Percentiles rank a stretch among this genome's conserved stretches.
phyloP scores from a whole-genome alignment of 208 protist genomes.

The Leishmania turanica region DNA sequence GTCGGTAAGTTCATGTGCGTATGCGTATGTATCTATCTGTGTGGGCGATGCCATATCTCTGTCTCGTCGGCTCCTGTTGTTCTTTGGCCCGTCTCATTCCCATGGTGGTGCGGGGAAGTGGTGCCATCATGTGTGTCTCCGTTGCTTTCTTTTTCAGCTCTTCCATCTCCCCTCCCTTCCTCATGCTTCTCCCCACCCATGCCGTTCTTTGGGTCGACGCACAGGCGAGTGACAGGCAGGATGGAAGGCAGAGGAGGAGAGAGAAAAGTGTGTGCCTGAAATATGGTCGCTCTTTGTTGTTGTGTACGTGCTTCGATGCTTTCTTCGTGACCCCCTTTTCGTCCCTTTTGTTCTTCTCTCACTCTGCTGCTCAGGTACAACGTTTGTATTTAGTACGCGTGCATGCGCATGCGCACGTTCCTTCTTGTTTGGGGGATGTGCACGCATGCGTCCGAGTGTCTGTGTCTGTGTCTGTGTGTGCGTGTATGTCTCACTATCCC shows the following conservation, averaged over 20 bases:
- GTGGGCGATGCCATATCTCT: background rate
- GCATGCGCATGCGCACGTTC: background rate
- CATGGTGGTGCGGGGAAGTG: background rate
- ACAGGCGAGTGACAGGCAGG: background rate
- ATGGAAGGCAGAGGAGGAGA: background rate
- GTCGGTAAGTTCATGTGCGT: background rate
- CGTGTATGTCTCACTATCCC: background rate
- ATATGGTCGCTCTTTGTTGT: background rate
- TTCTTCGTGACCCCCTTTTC: background rate
- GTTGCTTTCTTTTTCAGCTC: background rate
- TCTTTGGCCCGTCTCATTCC: background rate
- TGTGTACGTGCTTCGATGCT: background rate
- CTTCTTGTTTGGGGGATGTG: background rate
- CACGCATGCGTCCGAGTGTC: background rate
- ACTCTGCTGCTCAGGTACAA: background rate
- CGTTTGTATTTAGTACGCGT: background rate
- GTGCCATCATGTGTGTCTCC: background rate
- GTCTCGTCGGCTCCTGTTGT: background rate
- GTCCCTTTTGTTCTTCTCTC: background rate
- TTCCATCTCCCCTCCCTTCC: background rate
- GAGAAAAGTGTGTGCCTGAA: background rate
- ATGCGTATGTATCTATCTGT: background rate
- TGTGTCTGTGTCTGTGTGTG: background rate
- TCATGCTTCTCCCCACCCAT: background rate
- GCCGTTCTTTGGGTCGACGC: background rate